Evolutionary conservation across 257 asterid genomes (phyloP).

Genomic region (Schizonepeta tenuifolia): DNA sequence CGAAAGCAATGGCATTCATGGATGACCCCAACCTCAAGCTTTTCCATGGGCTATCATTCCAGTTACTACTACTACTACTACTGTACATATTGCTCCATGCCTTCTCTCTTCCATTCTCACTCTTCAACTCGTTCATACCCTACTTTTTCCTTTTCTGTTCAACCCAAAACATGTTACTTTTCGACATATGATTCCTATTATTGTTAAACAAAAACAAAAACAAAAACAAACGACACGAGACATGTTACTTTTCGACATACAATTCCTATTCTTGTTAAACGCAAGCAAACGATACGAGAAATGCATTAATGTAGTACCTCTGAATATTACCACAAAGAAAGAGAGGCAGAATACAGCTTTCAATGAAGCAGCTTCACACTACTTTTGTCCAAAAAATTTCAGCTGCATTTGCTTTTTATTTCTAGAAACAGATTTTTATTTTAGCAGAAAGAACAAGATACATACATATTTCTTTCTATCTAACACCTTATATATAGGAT

Average conservation of each 20-base stretch:
- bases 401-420: slow-evolving; percentile 22
- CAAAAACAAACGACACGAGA: no score
- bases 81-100: slow-evolving; percentile 51
- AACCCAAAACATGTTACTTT: no score
- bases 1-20: slow-evolving; percentile 82
- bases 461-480: slow-evolving; percentile 40
- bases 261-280: no score
- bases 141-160: not conserved
- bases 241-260: no score
- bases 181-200: no score
- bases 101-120: slow-evolving; percentile 46
- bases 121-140: slow-evolving; percentile 54
- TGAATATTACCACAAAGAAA: not conserved
- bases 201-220: no score
- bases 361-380: slow-evolving; percentile 23
- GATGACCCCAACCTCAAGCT: slow-evolving; percentile 69
- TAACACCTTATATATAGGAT: slow-evolving; percentile 35
- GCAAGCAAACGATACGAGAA: no score
- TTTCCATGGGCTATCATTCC: slow-evolving; percentile 61
- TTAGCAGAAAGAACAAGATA: slow-evolving; percentile 49
- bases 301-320: not conserved
- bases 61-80: slow-evolving; percentile 37
- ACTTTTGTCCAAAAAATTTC: not conserved
- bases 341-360: not conserved
- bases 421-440: no score